phyloP scores from a whole-genome alignment of 2,329 filamentous ascomycete genomes.

The Didymella exigua region DNA sequence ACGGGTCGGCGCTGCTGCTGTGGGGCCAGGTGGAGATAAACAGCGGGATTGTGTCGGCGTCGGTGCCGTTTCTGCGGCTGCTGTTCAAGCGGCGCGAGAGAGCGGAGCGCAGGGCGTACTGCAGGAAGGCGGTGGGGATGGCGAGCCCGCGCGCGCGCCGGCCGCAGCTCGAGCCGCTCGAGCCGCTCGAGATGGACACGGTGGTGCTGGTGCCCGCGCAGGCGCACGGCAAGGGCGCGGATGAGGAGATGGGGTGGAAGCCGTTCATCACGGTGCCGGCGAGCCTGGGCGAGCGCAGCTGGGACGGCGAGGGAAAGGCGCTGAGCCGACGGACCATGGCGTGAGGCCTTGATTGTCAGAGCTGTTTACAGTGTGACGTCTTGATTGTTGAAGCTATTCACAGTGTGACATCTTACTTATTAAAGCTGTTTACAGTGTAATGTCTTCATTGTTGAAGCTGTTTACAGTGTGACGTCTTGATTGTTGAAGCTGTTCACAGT shows the following conservation, averaged over 20 bases:
- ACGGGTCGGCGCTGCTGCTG: constrained; percentile 46
- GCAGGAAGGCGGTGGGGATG: constrained; percentile 19
- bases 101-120: constrained; percentile 12
- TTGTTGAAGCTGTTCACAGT: no score
- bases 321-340: constrained; percentile 11
- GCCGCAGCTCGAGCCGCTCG: constrained; percentile 18
- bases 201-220: constrained; percentile 23
- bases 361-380: no score
- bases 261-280: constrained; percentile 46
- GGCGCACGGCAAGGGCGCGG: constrained; percentile 12
- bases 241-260: constrained; percentile 32
- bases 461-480: no score
- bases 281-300: constrained; percentile 32
- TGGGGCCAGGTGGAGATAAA: constrained; percentile 57
- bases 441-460: no score
- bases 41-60: constrained; percentile 54
- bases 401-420: no score
- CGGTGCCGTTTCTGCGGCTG: constrained; percentile 52
- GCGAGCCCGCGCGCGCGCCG: constrained; percentile 13
- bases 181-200: constrained; percentile 28
- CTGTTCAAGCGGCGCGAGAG: constrained; percentile 43
- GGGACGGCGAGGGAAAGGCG: constrained; percentile 28
- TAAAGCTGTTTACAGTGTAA: no score
- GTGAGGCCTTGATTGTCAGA: neutral
- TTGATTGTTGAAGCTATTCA: no score